Base-by-base conservation (phyloP, 2,329 filamentous ascomycete genomes). In the Alternaria panax region DNA sequence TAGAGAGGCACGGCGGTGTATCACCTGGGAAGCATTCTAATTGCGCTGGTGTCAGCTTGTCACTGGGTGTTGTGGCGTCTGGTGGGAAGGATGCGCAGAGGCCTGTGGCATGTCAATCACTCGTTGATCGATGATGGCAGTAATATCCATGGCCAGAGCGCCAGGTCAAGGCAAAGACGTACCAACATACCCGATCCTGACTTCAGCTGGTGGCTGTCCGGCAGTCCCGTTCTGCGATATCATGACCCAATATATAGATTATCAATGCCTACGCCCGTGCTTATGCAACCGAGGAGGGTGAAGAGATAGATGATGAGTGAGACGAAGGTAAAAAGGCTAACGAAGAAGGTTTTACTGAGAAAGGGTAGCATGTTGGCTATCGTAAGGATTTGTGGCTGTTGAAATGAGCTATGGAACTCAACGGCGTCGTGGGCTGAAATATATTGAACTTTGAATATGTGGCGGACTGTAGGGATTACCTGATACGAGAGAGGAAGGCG, bases 171-270 rank as follows among this genome's bases (percentile, higher is more conserved):
- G 8, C 20, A 27, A n/a, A 38, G 18, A 53, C 38, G n/a, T 52
- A 60, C 54, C 53, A 8, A 57, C 57, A 48, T 60, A 60, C 20
- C 57, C 57, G 32, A 57, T 57, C 7, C 57, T 42, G 7, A 60
- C 43, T n/a, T 47, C 45, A 8, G 41, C 41, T 2, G 50, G 41
- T 20, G 25, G 40, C 34, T 55, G 42, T 25, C 25, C 43, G 25
- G 25, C 27, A 32, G 34, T 53, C 5, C 32, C 50, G n/a, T 32
- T 47, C 24, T 58, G 55, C n/a, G 41, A 40, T 16, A 58, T 46
- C 14, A 27, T 30, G 1, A 58, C 50, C 55, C 55, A 58, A 22
- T 58, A 58, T 58, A 58, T 14, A 58, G 25, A 27, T 53, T 58
- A 7, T 53, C 48, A 4, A 54, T 58, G 16, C 55, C 48, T 7